phyloP scores from a whole-genome alignment of 164 flowering plant species.

The Vitis rotundifolia region DNA sequence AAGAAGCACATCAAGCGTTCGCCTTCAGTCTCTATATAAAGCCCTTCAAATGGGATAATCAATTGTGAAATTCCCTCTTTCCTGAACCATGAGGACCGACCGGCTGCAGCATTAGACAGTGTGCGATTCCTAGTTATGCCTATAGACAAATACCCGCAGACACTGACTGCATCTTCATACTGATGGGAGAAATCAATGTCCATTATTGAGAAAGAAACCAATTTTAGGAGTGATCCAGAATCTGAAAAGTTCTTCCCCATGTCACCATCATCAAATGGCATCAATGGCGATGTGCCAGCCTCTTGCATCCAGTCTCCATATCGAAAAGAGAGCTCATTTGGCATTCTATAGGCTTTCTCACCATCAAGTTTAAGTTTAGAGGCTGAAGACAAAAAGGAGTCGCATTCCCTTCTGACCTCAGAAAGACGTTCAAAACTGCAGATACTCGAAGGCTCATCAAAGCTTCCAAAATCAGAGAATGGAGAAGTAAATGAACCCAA shows the following conservation, averaged over 20 bases:
- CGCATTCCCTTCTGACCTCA: slow-evolving; percentile 8
- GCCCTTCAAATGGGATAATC: slow-evolving; percentile 5
- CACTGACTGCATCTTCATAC: slow-evolving; percentile 1
- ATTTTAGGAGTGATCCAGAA: background rate
- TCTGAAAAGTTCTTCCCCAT: background rate
- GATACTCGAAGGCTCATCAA: no score
- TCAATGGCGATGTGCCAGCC: slow-evolving; percentile 4
- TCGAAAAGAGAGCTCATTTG: background rate
- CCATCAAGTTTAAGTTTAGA: slow-evolving; percentile 2
- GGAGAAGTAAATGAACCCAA: no score
- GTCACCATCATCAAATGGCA: slow-evolving; percentile 3
- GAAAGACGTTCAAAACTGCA: background rate
- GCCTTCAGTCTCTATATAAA: slow-evolving; percentile 12
- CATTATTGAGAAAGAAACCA: slow-evolving; percentile 13
- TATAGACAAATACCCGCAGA: slow-evolving; percentile 6
- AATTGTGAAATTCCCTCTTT: background rate
- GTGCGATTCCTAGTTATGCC: background rate
- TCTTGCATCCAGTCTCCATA: slow-evolving; percentile 13
- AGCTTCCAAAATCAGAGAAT: no score
- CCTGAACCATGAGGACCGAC: background rate
- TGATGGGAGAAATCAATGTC: background rate
- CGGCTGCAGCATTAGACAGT: background rate
- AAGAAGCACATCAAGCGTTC: slow-evolving; percentile 12
- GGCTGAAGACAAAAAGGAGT: slow-evolving; percentile 5
- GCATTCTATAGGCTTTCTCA: background rate